phyloP scores from a whole-genome alignment of 2,329 filamentous ascomycete genomes.

The Trichoderma koningii region DNA sequence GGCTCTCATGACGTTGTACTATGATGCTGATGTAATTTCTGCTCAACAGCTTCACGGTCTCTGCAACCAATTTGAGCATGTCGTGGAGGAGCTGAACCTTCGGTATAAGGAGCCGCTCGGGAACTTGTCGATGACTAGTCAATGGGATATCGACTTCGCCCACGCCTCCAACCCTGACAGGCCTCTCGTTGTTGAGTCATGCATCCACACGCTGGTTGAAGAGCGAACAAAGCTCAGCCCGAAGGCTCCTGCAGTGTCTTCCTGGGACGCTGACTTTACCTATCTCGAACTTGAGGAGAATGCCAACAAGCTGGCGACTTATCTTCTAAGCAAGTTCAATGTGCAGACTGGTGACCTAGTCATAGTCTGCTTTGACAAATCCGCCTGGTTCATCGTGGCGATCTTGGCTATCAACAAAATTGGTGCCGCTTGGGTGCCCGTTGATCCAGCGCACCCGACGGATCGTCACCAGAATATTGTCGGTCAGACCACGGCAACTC shows the following conservation, averaged over 20 bases:
- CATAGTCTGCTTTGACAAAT: constrained; percentile 31
- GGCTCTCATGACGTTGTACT: not conserved
- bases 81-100: not conserved
- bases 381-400: constrained; percentile 29
- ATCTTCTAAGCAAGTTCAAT: constrained; percentile 2
- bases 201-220: constrained; percentile 26
- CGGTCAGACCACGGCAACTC: not conserved
- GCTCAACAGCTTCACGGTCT: constrained; percentile 3
- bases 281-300: constrained; percentile 28
- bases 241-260: constrained; percentile 20
- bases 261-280: constrained; percentile 31
- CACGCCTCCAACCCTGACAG: not conserved
- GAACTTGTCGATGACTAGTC: not conserved
- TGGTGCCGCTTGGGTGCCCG: constrained; percentile 29
- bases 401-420: constrained; percentile 36
- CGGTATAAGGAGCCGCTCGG: not conserved
- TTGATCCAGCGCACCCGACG: constrained; percentile 4
- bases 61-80: constrained; percentile 16
- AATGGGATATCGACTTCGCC: constrained; percentile 6
- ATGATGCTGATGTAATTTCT: constrained; percentile 3
- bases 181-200: not conserved
- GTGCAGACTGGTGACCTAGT: constrained; percentile 33
- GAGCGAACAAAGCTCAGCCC: not conserved
- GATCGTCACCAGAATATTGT: not conserved
- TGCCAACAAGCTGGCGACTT: not conserved